Evolutionary conservation across 2,329 filamentous ascomycete species (phyloP), one percentile per base, ranked within the genome.

Genomic region (Xylariaceae sp.): DNA sequence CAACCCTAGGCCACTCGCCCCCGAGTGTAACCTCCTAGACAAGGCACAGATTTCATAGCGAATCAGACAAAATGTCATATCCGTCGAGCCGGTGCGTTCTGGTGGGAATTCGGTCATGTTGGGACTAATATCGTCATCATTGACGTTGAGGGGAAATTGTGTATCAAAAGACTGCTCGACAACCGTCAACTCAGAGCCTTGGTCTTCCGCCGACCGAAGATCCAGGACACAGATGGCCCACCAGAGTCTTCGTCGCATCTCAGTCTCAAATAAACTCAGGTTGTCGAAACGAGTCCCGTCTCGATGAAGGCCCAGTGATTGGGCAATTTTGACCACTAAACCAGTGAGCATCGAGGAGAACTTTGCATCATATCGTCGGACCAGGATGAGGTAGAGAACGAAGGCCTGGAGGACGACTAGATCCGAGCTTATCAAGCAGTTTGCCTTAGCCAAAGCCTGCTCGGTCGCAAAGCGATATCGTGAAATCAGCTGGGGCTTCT

Each of bases 301-400:
- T n/a, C 79, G 73, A 51, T 84, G 80, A 32, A 83, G 69, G 0
- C 80, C 79, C 21, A 83, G 70, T 9, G 76, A 74, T 30, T 80
- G 76, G 13, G 73, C 77, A 63, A 83, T 79, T 5, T 79, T 72
- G 16, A 83, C 77, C n/a, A 79, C 77, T 1, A 86, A 73, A 0
- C 83, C 84, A 0, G 81, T 83, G 59, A 88, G 71, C 37, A 83
- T 81, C 82, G 84, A 87, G 5, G 81, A 75, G 3, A 83, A 81
- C 3, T 76, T 64, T 47, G 79, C 67, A 61, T 76, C 78, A 39
- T 78, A 73, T 10, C 75, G 73, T 15, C 78, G 75, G 8, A 80
- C 74, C 1, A 80, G 70, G 3, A 80, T 71, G 5, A 87, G 71
- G 55, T 83, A 86, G 0, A 87, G 70, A 1, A 79, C 70, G 49